A percentile compares a stretch with the other conserved stretches of the same genome.
These are phyloP conservation scores for Arthrobotrys iridis DNA, from an alignment of 2,329 filamentous ascomycete species.

Conservation along the genomic window DNA sequence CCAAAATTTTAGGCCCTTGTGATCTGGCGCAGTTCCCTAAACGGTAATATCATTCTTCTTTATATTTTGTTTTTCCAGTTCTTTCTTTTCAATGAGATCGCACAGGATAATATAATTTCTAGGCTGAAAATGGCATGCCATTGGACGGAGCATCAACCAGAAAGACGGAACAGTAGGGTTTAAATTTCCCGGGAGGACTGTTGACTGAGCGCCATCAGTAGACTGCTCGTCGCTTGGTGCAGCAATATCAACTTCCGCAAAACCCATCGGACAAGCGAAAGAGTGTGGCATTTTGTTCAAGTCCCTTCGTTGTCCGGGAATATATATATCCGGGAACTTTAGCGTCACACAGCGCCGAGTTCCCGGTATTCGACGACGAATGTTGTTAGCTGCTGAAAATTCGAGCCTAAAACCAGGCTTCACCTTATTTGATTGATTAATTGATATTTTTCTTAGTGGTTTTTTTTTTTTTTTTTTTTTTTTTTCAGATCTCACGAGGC, in stretches of 20 bases:
- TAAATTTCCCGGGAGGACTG: neutral
- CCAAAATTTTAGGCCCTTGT: neutral
- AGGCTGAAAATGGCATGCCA: neutral
- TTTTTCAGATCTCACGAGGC: neutral
- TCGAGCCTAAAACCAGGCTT: neutral
- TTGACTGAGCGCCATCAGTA: neutral
- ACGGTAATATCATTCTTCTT: neutral
- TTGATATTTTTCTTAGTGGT: too few species aligned
- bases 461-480: neutral
- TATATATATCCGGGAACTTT: neutral
- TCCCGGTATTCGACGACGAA: neutral
- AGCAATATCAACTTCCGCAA: neutral
- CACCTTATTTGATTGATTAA: neutral
- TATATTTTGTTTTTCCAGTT: neutral
- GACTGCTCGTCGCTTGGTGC: neutral
- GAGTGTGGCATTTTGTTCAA: slow-evolving; percentile 9
- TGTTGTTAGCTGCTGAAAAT: neutral
- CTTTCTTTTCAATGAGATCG: neutral
- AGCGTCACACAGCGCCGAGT: slow-evolving; percentile 3
- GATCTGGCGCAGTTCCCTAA: neutral
- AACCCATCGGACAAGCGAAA: neutral
- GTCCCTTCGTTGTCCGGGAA: neutral
- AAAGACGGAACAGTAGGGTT: neutral
- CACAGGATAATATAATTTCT: neutral
- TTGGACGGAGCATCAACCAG: too few species aligned